Percentiles rank a stretch among this genome's conserved stretches.
These are phyloP conservation scores for Phaffia tasmanica DNA, from an alignment of 768 basidiomycete species.

Conservation along the genomic window DNA sequence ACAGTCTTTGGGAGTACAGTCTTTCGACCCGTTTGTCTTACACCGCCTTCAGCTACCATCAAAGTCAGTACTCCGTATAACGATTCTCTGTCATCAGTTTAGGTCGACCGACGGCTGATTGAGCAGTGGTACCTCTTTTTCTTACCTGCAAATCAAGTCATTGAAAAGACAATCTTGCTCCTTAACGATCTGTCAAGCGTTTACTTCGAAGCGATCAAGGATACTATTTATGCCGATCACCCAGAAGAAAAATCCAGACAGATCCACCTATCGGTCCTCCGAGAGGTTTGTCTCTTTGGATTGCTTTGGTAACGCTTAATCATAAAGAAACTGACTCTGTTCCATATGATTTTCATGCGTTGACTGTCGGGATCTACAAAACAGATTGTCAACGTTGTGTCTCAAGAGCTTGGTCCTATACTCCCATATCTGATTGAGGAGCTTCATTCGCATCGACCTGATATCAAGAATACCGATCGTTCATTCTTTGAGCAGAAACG, in stretches of 20 bases:
- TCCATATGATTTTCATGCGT: not conserved
- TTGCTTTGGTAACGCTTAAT: not conserved
- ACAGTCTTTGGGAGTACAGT: constrained; percentile 62
- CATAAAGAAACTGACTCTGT: not conserved
- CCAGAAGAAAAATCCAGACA: constrained; percentile 48
- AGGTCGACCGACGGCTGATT: not conserved
- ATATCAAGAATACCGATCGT: constrained; percentile 27
- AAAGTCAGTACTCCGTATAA: not conserved
- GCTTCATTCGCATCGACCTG: constrained; percentile 45
- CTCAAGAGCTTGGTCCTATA: constrained; percentile 66
- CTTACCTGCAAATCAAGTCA: constrained; percentile 17
- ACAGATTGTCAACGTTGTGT: constrained; percentile 58
- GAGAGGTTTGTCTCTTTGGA: constrained; percentile 45
- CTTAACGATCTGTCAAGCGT: constrained; percentile 74
- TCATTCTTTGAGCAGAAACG: constrained; percentile 69
- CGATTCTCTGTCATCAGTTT: not conserved
- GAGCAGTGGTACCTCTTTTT: not conserved
- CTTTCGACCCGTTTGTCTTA: constrained; percentile 67
- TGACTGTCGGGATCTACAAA: not conserved
- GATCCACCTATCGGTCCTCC: constrained; percentile 58
- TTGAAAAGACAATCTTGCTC: constrained; percentile 53
- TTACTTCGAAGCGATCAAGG: constrained; percentile 87
- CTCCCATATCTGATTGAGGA: constrained; percentile 87
- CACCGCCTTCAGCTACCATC: constrained; percentile 38
- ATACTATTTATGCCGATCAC: constrained; percentile 67